Conservation (phyloP, 78 protist species). For the Dictyostelium purpureum region DNA sequence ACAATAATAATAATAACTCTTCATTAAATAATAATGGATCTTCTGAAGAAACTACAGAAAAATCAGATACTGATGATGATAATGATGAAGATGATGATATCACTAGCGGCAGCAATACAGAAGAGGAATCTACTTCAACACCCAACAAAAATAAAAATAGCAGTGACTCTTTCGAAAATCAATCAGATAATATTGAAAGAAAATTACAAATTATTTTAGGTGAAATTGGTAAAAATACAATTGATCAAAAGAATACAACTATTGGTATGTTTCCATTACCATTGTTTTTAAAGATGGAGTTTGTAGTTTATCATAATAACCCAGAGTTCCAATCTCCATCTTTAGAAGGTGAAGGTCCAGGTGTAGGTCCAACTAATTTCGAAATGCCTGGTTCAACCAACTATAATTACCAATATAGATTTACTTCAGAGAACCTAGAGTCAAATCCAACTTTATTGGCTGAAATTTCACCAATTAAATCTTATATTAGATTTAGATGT, state of each 20-base stretch:
- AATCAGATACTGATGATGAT: constrained; percentile 10
- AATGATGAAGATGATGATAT: background rate
- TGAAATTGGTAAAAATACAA: background rate
- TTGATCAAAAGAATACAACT: background rate
- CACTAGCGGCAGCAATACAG: background rate
- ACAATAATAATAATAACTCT: background rate
- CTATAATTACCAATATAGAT: constrained; percentile 26
- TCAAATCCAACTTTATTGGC: constrained; percentile 9
- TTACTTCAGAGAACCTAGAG: background rate
- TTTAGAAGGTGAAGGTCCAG: constrained; percentile 38
- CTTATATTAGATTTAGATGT: constrained; percentile 44
- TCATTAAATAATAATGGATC: background rate
- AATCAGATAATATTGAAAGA: constrained; percentile 13
- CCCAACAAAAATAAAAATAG: background rate
- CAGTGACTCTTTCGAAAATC: background rate
- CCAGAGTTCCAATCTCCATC: constrained; percentile 39
- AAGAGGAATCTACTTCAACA: background rate
- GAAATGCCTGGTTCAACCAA: background rate
- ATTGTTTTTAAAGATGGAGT: constrained; percentile 36
- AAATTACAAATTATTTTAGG: constrained; percentile 5
- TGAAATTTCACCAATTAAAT: constrained; percentile 29
- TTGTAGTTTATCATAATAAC: constrained; percentile 41
- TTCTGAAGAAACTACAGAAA: constrained; percentile 21
- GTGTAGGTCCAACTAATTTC: background rate
- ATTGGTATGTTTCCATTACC: constrained; percentile 51